Conservation (phyloP, 2,329 filamentous ascomycete species). For the Stachybotrys chartarum region DNA sequence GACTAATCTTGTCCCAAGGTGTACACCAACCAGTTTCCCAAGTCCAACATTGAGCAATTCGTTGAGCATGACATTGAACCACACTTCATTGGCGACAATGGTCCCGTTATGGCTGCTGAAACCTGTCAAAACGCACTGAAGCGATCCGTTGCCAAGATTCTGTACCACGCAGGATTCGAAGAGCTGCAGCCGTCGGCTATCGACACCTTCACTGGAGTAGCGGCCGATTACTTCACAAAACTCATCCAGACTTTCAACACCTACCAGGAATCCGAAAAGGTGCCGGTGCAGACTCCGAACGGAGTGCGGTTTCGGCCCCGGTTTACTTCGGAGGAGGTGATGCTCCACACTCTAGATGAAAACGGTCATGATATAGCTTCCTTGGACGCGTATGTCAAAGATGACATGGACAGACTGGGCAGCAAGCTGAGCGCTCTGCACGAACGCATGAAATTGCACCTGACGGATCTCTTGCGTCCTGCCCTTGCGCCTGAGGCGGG, state of each 20-base stretch:
- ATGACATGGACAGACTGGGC: slow-evolving; percentile 83
- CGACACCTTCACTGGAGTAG: slow-evolving; percentile 83
- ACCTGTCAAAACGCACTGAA: slow-evolving; percentile 79
- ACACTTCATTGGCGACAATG: slow-evolving; percentile 84
- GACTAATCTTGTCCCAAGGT: slow-evolving; percentile 45
- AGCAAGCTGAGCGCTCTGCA: slow-evolving; percentile 77
- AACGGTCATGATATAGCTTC: slow-evolving; percentile 76
- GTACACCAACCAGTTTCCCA: slow-evolving; percentile 97
- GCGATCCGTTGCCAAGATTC: slow-evolving; percentile 86
- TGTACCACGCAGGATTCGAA: slow-evolving; percentile 94
- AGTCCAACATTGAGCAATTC: slow-evolving; percentile 88
- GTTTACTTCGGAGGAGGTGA: slow-evolving; percentile 76
- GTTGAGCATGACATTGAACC: slow-evolving; percentile 78
- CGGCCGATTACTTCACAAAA: slow-evolving; percentile 83
- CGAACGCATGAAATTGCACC: slow-evolving; percentile 88
- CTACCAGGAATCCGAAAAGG: slow-evolving; percentile 78
- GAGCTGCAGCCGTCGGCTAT: slow-evolving; percentile 93
- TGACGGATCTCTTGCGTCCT: slow-evolving; percentile 87
- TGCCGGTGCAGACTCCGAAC: slow-evolving; percentile 41
- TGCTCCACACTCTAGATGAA: slow-evolving; percentile 79
- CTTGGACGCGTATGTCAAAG: slow-evolving; percentile 80
- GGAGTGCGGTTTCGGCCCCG: slow-evolving; percentile 49
- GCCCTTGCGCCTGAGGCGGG: slow-evolving; percentile 69
- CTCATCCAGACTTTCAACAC: slow-evolving; percentile 71
- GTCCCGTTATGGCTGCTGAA: slow-evolving; percentile 78